Conservation (phyloP, 768 basidiomycete species). For the Sistotremastrum suecicum region DNA sequence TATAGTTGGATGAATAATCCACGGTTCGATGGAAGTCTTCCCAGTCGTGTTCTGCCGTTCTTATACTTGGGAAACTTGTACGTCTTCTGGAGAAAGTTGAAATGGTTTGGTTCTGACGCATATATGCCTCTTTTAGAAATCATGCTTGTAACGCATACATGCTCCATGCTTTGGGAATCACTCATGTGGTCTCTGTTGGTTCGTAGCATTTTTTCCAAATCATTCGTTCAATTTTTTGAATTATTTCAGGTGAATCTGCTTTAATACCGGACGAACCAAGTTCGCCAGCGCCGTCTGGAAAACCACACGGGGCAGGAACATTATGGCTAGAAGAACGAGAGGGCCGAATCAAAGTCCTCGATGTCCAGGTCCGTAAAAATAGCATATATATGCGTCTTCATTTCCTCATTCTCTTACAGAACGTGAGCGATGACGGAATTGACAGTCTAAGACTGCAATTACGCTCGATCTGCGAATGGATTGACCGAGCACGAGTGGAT, state of each 20-base stretch:
- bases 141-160: constrained; percentile 92
- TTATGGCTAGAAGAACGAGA: constrained; percentile 82
- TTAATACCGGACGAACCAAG: background rate
- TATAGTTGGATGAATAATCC: constrained; percentile 92
- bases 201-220: constrained; percentile 30
- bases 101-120: constrained; percentile 10
- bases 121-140: constrained; percentile 34
- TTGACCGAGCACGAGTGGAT: constrained; percentile 65
- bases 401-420: constrained; percentile 14
- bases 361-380: constrained; percentile 40
- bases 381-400: background rate
- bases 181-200: constrained; percentile 93
- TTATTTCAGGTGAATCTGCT: no score
- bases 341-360: constrained; percentile 80
- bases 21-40: constrained; percentile 91
- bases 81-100: constrained; percentile 20
- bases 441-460: constrained; percentile 86
- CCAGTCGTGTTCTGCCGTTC: constrained; percentile 83
- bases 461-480: constrained; percentile 84
- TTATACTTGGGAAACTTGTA: constrained; percentile 91
- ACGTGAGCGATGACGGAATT: constrained; percentile 92
- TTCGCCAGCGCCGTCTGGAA: background rate
- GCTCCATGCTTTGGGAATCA: constrained; percentile 91
- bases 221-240: no score
- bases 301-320: constrained; percentile 39